Percentiles rank a stretch among this genome's conserved stretches.
phyloP scores from a whole-genome alignment of 306 rosid genomes.

The Purshia tridentata region DNA sequence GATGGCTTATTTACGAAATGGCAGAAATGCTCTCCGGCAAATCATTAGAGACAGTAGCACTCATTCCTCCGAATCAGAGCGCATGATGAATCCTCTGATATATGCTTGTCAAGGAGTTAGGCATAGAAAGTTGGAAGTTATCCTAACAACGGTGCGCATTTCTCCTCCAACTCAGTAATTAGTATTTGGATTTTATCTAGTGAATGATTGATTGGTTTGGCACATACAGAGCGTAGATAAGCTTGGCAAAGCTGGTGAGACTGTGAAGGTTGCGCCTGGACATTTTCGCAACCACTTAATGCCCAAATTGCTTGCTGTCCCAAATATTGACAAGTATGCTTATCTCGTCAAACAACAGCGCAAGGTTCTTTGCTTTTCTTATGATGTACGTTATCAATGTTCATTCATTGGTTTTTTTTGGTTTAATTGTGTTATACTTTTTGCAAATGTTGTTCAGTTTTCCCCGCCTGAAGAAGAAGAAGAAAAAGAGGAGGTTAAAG shows the following conservation, averaged over 20 bases:
- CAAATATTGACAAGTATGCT: conserved; percentile 83
- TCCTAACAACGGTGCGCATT: conserved; percentile 64
- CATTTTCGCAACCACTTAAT: conserved; percentile 87
- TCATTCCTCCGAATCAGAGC: conserved; percentile 34
- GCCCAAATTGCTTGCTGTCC: conserved; percentile 93
- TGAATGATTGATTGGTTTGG: conserved; percentile 12
- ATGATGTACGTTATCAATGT: background rate
- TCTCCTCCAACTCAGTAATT: background rate
- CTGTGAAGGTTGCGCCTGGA: conserved; percentile 89
- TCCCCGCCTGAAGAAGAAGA: conserved; percentile 56
- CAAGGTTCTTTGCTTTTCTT: conserved; percentile 40
- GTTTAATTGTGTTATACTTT: conserved; percentile 4
- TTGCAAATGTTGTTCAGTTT: conserved; percentile 40
- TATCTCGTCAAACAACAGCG: conserved; percentile 71
- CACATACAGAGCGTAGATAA: conserved; percentile 56
- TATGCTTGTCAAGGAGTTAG: conserved; percentile 72
- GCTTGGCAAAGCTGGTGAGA: conserved; percentile 85
- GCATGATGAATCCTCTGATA: conserved; percentile 56
- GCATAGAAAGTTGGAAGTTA: conserved; percentile 74
- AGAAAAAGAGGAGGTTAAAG: conserved; percentile 47
- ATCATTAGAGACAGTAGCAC: conserved; percentile 43
- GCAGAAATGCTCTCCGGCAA: conserved; percentile 58
- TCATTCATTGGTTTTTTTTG: background rate
- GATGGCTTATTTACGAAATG: conserved; percentile 55
- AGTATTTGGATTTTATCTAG: background rate